Conservation (phyloP, 331 rosid species). For the Malus hybrid region DNA sequence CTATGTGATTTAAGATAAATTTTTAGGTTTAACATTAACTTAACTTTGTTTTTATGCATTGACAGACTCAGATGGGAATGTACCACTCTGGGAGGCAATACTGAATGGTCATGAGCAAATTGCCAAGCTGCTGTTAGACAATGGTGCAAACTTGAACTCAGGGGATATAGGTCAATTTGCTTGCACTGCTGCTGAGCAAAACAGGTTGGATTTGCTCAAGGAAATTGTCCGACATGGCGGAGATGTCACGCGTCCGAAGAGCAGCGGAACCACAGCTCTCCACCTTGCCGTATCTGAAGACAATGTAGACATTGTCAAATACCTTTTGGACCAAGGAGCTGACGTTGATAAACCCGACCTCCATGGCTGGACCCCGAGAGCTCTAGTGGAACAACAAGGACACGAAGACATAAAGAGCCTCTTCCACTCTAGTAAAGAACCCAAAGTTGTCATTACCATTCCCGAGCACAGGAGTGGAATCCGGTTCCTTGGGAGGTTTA, state of each 20-base stretch:
- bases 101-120: slow-evolving; percentile 43
- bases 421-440: slow-evolving; percentile 36
- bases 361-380: slow-evolving; percentile 73
- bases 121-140: slow-evolving; percentile 45
- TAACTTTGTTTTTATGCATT: not conserved
- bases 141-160: slow-evolving; percentile 42
- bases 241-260: slow-evolving; percentile 38
- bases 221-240: slow-evolving; percentile 54
- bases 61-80: slow-evolving; percentile 72
- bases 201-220: slow-evolving; percentile 46
- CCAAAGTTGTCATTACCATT: slow-evolving; percentile 8
- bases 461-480: slow-evolving; percentile 28
- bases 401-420: slow-evolving; percentile 59
- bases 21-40: not conserved
- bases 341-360: slow-evolving; percentile 49
- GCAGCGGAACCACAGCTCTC: slow-evolving; percentile 61
- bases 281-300: slow-evolving; percentile 77
- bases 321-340: slow-evolving; percentile 56
- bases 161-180: slow-evolving; percentile 67
- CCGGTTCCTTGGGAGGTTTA: slow-evolving; percentile 61
- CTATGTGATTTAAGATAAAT: not conserved
- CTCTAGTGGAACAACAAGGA: slow-evolving; percentile 77
- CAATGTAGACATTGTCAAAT: slow-evolving; percentile 48
- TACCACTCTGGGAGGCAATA: slow-evolving; percentile 84
- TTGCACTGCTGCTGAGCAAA: slow-evolving; percentile 58